phyloP scores from a whole-genome alignment of 192 early-diverging fungal genomes.

The Umbelopsis sp. region DNA sequence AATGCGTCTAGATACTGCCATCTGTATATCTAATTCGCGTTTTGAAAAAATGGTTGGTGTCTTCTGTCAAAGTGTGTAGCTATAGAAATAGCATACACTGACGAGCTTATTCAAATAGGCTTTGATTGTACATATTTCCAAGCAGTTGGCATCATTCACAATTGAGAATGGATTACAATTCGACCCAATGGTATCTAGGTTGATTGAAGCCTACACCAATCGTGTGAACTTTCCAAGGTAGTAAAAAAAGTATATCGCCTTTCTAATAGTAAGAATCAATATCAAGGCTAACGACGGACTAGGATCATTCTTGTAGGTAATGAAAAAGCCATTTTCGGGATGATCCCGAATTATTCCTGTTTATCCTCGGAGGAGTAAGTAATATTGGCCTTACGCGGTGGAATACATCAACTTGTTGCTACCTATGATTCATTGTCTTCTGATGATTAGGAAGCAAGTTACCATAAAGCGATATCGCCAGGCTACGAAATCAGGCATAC shows the following conservation, averaged over 20 bases:
- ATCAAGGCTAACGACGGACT: background rate
- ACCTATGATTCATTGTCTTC: too few relatives aligned
- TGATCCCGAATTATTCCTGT: background rate
- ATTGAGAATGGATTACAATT: background rate
- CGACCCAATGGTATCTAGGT: background rate
- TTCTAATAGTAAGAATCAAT: background rate
- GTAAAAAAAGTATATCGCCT: background rate
- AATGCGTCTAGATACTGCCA: background rate
- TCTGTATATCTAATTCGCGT: background rate
- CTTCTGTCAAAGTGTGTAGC: background rate
- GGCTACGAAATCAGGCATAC: too few relatives aligned
- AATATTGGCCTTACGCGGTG: background rate
- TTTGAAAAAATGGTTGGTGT: constrained; percentile 2
- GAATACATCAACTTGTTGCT: too few relatives aligned
- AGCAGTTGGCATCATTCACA: background rate
- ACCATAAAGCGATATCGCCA: too few relatives aligned
- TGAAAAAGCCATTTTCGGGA: constrained; percentile 9
- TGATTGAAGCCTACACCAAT: background rate
- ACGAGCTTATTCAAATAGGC: background rate
- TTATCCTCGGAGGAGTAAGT: background rate
- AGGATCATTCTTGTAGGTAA: constrained; percentile 2
- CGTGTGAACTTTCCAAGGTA: background rate
- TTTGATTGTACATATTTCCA: constrained; percentile 6
- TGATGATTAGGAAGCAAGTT: too few relatives aligned
- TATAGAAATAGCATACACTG: background rate